Conservation (phyloP, 805 yeast genomes). For the Groenewaldozyma tartarivorans region DNA sequence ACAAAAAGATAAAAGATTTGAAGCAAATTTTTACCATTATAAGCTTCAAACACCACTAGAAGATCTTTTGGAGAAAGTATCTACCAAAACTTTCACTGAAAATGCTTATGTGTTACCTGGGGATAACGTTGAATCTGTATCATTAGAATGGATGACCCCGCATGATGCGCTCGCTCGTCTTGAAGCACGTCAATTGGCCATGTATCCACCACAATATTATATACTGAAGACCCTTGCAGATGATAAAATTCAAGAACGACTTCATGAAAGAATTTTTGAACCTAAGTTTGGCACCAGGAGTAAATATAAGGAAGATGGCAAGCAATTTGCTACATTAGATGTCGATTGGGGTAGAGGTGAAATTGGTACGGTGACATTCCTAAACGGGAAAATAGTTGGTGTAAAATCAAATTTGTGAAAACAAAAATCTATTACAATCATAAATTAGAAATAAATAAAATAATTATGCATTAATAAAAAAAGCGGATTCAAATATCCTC, state of each 20-base stretch:
- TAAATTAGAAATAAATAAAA: background rate
- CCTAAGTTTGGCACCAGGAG: conserved; percentile 12
- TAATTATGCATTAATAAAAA: background rate
- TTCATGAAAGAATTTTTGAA: conserved; percentile 14
- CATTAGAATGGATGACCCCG: conserved; percentile 23
- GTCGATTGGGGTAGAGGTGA: conserved; percentile 3
- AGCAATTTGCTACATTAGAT: background rate
- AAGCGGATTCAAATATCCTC: too few relatives aligned
- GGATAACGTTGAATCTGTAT: background rate
- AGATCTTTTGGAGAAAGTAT: conserved; percentile 3
- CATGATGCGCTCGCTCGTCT: conserved; percentile 16
- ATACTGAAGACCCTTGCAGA: conserved; percentile 14
- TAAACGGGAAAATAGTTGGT: background rate
- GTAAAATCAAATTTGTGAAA: background rate
- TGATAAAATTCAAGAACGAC: conserved; percentile 4
- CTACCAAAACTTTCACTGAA: too few relatives aligned
- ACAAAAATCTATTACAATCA: background rate
- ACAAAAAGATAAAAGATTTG: conserved; percentile 17
- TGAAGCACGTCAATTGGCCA: conserved; percentile 12
- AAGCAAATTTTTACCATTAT: conserved; percentile 23
- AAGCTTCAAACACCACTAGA: conserved; percentile 6
- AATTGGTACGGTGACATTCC: background rate
- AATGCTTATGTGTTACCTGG: conserved; percentile 7
- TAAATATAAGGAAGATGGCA: background rate
- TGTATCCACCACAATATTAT: conserved; percentile 27